Conservation (phyloP, 2,329 filamentous ascomycete genomes). For the Cercospora janseana region DNA sequence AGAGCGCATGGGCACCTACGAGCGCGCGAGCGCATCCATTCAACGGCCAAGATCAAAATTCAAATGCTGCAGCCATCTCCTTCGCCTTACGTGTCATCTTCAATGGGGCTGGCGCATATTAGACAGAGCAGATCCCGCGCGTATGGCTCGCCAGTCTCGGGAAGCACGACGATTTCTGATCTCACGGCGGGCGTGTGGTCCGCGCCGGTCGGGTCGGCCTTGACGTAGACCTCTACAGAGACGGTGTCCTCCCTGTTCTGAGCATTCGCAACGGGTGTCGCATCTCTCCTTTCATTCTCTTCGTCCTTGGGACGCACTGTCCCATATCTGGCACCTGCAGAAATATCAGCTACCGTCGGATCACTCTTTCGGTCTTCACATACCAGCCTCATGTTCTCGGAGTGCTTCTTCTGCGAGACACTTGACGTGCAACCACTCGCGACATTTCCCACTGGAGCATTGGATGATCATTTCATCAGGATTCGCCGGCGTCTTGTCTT, state of each 20-base stretch:
- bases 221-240: slow-evolving; percentile 31
- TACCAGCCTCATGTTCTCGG: slow-evolving; percentile 20
- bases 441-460: slow-evolving; percentile 40
- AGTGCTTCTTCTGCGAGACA: slow-evolving; percentile 39
- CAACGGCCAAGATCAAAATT: too few relatives aligned
- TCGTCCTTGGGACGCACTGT: slow-evolving; percentile 12
- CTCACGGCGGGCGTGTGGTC: slow-evolving; percentile 19
- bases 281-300: slow-evolving; percentile 12
- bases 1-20: too few relatives aligned
- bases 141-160: slow-evolving; percentile 25
- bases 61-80: too few relatives aligned
- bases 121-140: slow-evolving; percentile 33
- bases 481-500: slow-evolving; percentile 43
- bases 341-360: slow-evolving; percentile 7
- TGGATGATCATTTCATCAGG: slow-evolving; percentile 45
- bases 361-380: not conserved
- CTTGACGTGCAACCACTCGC: slow-evolving; percentile 45
- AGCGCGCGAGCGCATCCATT: too few relatives aligned
- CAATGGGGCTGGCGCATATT: slow-evolving; percentile 29
- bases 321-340: slow-evolving; percentile 19
- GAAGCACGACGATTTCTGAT: slow-evolving; percentile 34
- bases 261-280: slow-evolving; percentile 1
- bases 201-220: slow-evolving; percentile 22
- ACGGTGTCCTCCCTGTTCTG: slow-evolving; percentile 16
- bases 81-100: slow-evolving; percentile 21